Percentiles rank a stretch among this genome's conserved stretches.
Conservation (phyloP, 1,139 yeast genomes). For the Scheffersomyces lignicola region DNA sequence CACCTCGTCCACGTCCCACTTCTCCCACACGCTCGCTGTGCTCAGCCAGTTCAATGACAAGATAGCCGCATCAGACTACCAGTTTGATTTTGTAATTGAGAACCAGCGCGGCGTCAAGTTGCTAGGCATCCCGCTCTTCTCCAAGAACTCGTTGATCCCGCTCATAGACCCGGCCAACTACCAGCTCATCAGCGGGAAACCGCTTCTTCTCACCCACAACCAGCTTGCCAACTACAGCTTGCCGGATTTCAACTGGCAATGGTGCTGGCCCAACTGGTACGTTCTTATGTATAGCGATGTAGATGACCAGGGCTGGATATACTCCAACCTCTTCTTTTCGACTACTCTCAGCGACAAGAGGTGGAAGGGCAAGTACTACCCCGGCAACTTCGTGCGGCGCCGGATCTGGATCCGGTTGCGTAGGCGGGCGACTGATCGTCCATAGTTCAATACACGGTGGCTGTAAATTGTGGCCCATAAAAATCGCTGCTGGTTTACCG, state of each 20-base stretch:
- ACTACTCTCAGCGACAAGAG: slow-evolving; percentile 25
- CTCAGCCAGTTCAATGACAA: not conserved
- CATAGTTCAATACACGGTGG: too few species aligned
- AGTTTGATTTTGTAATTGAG: slow-evolving; percentile 52
- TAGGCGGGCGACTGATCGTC: too few species aligned
- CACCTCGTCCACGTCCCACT: too few species aligned
- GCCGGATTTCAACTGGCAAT: slow-evolving; percentile 68
- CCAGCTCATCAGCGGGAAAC: slow-evolving; percentile 33
- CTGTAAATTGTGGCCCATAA: too few species aligned
- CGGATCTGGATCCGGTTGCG: slow-evolving; percentile 57
- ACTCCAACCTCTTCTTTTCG: slow-evolving; percentile 48
- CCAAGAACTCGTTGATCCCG: slow-evolving; percentile 56
- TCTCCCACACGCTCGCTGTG: not conserved
- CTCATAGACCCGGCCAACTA: slow-evolving; percentile 57
- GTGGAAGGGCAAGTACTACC: slow-evolving; percentile 63
- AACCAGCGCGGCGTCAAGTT: slow-evolving; percentile 70
- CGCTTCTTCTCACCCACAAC: slow-evolving; percentile 28
- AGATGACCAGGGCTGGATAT: slow-evolving; percentile 80
- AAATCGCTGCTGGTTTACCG: too few species aligned
- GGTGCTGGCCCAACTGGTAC: slow-evolving; percentile 76
- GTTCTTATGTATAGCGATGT: slow-evolving; percentile 69
- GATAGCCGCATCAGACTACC: slow-evolving; percentile 7
- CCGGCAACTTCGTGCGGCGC: slow-evolving; percentile 58
- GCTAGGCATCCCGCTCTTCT: slow-evolving; percentile 64
- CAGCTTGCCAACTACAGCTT: slow-evolving; percentile 49